Conservation (phyloP, 306 rosid species). For the Spatholobus suberectus region DNA sequence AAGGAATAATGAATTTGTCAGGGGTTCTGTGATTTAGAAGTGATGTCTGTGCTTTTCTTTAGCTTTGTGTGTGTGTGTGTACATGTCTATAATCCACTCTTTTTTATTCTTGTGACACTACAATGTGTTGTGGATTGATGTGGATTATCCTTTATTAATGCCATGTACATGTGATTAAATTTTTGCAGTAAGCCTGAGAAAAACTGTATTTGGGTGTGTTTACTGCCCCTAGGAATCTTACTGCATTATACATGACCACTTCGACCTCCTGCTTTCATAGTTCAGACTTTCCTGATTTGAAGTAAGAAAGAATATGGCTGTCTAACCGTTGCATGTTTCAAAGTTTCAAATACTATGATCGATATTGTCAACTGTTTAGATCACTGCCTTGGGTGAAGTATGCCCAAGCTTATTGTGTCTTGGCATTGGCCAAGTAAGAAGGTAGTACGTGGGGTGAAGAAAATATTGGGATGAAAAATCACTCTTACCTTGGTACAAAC, state of each 20-base stretch:
- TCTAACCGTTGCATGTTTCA: background rate
- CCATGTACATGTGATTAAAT: background rate
- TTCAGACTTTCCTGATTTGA: background rate
- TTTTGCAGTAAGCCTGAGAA: background rate
- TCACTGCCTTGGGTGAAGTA: background rate
- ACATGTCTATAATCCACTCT: background rate
- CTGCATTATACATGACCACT: too few species aligned
- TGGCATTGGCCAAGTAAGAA: background rate
- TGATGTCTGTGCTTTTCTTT: background rate
- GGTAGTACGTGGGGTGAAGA: background rate
- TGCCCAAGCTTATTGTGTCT: background rate
- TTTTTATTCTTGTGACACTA: background rate
- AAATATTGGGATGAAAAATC: too few species aligned
- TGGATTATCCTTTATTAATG: background rate
- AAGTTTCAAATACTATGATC: background rate
- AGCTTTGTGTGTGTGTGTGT: background rate
- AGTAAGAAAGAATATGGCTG: background rate
- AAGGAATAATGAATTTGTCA: slow-evolving; percentile 21
- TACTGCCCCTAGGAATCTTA: background rate
- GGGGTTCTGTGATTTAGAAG: background rate
- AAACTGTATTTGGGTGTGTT: background rate
- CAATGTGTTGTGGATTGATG: background rate
- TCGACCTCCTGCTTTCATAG: background rate
- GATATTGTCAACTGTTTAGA: background rate
- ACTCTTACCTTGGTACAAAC: background rate